Evolutionary conservation across 1,139 yeast genomes (phyloP).

Genomic region (Cylindricascospora bacillispora): DNA sequence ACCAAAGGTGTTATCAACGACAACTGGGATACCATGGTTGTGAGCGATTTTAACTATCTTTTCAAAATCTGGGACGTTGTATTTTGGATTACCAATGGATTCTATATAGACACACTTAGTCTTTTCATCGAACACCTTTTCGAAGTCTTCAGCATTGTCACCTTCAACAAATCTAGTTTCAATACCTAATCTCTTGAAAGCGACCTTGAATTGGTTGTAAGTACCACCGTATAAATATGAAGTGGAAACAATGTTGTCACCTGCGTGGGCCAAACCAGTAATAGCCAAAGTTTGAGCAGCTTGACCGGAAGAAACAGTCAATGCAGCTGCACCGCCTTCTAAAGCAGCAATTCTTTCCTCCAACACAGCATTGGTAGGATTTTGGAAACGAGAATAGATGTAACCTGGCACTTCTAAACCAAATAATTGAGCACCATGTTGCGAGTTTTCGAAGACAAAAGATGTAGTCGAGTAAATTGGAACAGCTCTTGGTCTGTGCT

Average conservation of each 20-base stretch:
- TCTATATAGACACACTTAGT: constrained; percentile 88
- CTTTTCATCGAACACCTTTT: constrained; percentile 58
- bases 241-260: constrained; percentile 82
- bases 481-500: constrained; percentile 64
- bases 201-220: constrained; percentile 86
- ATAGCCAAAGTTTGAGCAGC: constrained; percentile 87
- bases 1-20: constrained; percentile 95
- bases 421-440: constrained; percentile 85
- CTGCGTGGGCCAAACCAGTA: constrained; percentile 71
- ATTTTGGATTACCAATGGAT: constrained; percentile 88
- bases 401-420: constrained; percentile 73
- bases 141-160: constrained; percentile 60
- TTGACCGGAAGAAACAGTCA: constrained; percentile 90
- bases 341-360: constrained; percentile 87
- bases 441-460: constrained; percentile 72
- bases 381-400: constrained; percentile 80
- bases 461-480: constrained; percentile 87
- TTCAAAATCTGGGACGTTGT: constrained; percentile 86
- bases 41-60: constrained; percentile 67
- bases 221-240: constrained; percentile 94
- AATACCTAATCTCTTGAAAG: constrained; percentile 79
- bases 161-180: constrained; percentile 76
- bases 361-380: constrained; percentile 85
- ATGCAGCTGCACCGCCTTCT: constrained; percentile 84
- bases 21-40: constrained; percentile 78